A percentile compares a stretch with the other conserved stretches of the same genome.
Conservation (phyloP, 495 filamentous ascomycete genomes). For the Cryomyces minteri region DNA sequence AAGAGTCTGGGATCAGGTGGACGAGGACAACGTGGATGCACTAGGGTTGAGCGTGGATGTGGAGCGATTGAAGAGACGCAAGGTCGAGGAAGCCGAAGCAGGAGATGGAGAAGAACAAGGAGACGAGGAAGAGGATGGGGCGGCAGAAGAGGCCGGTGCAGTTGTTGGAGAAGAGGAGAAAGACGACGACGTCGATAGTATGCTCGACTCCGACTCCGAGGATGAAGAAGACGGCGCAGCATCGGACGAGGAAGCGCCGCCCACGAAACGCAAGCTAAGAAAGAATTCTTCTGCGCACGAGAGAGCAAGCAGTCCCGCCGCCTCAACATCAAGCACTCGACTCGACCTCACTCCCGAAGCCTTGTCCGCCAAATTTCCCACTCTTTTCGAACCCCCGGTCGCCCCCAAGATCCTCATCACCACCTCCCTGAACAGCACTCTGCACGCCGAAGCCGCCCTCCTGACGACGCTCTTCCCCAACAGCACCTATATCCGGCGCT, state of each 20-base stretch:
- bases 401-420: conserved; percentile 77
- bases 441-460: conserved; percentile 63
- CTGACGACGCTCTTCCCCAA: conserved; percentile 74
- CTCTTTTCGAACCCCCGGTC: conserved; percentile 47
- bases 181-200: conserved; percentile 53
- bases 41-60: conserved; percentile 64
- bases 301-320: conserved; percentile 9
- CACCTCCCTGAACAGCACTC: conserved; percentile 63
- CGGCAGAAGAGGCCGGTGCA: conserved; percentile 20
- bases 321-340: conserved; percentile 14
- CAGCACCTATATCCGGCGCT: conserved; percentile 69
- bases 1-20: conserved; percentile 84
- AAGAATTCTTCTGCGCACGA: conserved; percentile 4
- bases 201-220: conserved; percentile 34
- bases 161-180: conserved; percentile 24
- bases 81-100: conserved; percentile 12
- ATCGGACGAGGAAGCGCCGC: conserved; percentile 15
- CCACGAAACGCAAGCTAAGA: conserved; percentile 2
- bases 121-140: conserved; percentile 27
- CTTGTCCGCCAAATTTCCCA: conserved; percentile 41
- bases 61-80: conserved; percentile 52
- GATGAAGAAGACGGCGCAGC: conserved; percentile 24
- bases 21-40: conserved; percentile 39
- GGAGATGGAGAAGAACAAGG: conserved; percentile 17
- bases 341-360: conserved; percentile 23